Percentiles rank a stretch among this genome's conserved stretches.
Conservation (phyloP, 2,329 filamentous ascomycete species). For the Diplodia scrobiculata region DNA sequence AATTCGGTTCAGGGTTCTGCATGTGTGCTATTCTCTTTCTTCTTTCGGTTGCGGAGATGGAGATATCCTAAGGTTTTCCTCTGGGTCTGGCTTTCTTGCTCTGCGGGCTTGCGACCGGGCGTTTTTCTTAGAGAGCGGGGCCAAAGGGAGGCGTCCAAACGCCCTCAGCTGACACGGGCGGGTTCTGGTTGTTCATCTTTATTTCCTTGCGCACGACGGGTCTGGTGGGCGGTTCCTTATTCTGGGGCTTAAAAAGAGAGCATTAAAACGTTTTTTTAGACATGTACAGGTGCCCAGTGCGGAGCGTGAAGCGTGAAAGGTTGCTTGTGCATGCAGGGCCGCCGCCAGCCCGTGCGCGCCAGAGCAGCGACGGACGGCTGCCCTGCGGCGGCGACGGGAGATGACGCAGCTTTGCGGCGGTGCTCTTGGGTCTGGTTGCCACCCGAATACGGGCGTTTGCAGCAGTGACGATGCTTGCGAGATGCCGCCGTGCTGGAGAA, state of each 20-base stretch:
- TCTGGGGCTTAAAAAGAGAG: slow-evolving; percentile 27
- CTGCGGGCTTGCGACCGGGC: slow-evolving; percentile 28
- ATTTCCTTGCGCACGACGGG: slow-evolving; percentile 23
- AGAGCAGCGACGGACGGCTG: background rate
- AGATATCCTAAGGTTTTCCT: slow-evolving; percentile 29
- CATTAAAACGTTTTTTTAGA: slow-evolving; percentile 25
- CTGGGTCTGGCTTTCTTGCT: slow-evolving; percentile 28
- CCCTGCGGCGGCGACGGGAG: slow-evolving; percentile 1
- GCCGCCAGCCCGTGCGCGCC: background rate
- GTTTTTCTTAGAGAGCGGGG: slow-evolving; percentile 28
- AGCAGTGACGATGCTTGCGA: no score
- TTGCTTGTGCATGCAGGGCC: background rate
- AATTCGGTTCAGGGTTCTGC: slow-evolving; percentile 28
- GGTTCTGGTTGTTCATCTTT: slow-evolving; percentile 20
- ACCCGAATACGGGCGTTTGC: slow-evolving; percentile 3
- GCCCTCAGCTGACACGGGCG: slow-evolving; percentile 22
- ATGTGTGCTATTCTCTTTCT: slow-evolving; percentile 31
- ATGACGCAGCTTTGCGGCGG: slow-evolving; percentile 17
- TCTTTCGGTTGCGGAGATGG: slow-evolving; percentile 31
- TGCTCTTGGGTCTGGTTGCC: slow-evolving; percentile 7
- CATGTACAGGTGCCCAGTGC: background rate
- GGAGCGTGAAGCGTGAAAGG: background rate
- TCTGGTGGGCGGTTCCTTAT: slow-evolving; percentile 19
- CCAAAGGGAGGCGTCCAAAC: slow-evolving; percentile 29
- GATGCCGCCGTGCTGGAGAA: background rate